Conservation (phyloP, 2,329 filamentous ascomycete species). For the Nothomitra cinnamomea region DNA sequence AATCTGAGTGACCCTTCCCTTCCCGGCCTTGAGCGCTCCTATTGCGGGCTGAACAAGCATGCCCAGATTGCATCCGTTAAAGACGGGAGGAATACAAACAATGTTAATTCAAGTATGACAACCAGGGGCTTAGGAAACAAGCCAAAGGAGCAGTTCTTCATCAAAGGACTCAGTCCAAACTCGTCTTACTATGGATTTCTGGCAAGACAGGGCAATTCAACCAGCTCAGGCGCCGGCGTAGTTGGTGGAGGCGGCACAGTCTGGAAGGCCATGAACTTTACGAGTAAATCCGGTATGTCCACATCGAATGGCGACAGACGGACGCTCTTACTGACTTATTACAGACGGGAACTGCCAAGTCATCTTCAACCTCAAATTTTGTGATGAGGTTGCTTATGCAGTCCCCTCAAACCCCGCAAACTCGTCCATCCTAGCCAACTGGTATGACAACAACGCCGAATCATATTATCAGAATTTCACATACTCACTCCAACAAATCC, state of each 20-base stretch:
- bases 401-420: conserved; percentile 62
- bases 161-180: conserved; percentile 55
- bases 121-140: conserved; percentile 45
- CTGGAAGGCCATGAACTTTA: conserved; percentile 54
- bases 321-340: conserved; percentile 2
- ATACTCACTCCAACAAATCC: conserved; percentile 66
- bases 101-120: conserved; percentile 47
- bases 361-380: conserved; percentile 76
- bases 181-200: conserved; percentile 58
- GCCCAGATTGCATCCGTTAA: conserved; percentile 44
- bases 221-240: conserved; percentile 33
- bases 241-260: conserved; percentile 61
- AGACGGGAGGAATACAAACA: conserved; percentile 29
- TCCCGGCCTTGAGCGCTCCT: conserved; percentile 58
- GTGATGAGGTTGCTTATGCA: conserved; percentile 73
- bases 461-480: conserved; percentile 60
- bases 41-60: conserved; percentile 56
- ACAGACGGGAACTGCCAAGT: conserved; percentile 67
- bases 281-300: conserved; percentile 57
- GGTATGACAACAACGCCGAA: conserved; percentile 64
- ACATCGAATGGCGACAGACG: not conserved
- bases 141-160: conserved; percentile 78
- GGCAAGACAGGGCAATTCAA: conserved; percentile 40
- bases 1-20: conserved; percentile 42
- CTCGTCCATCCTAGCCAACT: conserved; percentile 43